A percentile compares a stretch with the other conserved stretches of the same genome.
Evolutionary conservation across 768 basidiomycete species (phyloP).

Genomic region (Clitopilus hobsonii): DNA sequence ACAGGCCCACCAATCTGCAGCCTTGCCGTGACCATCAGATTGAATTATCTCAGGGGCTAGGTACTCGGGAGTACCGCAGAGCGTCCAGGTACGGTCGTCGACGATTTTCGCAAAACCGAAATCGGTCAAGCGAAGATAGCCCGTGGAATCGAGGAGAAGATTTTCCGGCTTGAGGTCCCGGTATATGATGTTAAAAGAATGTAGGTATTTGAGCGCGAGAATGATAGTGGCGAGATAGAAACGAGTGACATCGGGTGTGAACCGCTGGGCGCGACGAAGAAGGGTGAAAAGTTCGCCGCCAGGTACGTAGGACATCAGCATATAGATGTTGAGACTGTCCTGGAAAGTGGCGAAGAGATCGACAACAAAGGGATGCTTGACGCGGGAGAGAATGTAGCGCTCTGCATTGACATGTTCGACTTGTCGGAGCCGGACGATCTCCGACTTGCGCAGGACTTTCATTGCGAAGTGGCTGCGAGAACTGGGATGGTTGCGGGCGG

Average conservation of each 20-base stretch:
- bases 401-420: conserved; percentile 98
- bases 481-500: conserved; percentile 38
- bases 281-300: conserved; percentile 98
- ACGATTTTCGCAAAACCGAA: conserved; percentile 99
- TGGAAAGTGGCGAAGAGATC: conserved; percentile 95
- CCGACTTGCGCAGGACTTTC: conserved; percentile 84
- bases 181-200: conserved; percentile 96
- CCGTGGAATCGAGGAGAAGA: conserved; percentile 88
- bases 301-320: conserved; percentile 94
- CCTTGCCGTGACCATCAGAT: conserved; percentile 95
- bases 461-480: conserved; percentile 73
- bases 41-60: conserved; percentile 98
- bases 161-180: conserved; percentile 99
- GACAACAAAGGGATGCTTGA: conserved; percentile 94
- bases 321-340: conserved; percentile 95
- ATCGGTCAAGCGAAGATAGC: conserved; percentile 93
- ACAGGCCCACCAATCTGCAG: conserved; percentile 99
- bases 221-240: conserved; percentile 97
- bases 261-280: conserved; percentile 88
- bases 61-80: conserved; percentile 96
- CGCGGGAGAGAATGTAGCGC: conserved; percentile 85
- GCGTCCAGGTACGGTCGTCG: conserved; percentile 95
- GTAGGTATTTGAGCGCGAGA: conserved; percentile 90
- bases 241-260: conserved; percentile 95
- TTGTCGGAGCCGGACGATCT: conserved; percentile 86